phyloP scores from a whole-genome alignment of 2,329 filamentous ascomycete genomes.

The Penicillium sp. region DNA sequence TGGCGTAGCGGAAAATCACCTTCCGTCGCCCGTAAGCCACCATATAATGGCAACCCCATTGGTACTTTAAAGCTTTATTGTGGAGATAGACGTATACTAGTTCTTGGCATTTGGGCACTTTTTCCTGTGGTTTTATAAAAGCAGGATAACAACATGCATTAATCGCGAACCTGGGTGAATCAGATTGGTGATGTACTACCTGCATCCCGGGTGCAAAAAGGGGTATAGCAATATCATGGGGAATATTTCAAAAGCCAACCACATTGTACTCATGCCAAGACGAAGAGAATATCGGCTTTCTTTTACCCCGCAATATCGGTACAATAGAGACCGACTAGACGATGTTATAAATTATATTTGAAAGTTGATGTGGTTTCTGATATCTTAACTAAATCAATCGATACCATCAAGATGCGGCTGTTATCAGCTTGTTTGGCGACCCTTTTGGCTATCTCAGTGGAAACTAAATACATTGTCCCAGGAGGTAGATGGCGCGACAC shows the following conservation, averaged over 20 bases:
- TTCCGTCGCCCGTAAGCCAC: neutral
- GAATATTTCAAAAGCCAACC: neutral
- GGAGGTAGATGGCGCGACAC: constrained; percentile 62
- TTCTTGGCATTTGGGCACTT: neutral
- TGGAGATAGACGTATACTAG: neutral
- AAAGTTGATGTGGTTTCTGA: neutral
- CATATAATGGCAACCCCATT: neutral
- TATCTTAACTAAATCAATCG: neutral
- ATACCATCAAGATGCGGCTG: neutral
- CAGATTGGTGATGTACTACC: neutral
- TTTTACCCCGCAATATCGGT: constrained; percentile 11
- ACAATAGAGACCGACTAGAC: constrained; percentile 1
- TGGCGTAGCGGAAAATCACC: neutral
- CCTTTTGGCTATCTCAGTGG: constrained; percentile 4
- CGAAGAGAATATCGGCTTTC: neutral
- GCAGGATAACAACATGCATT: neutral
- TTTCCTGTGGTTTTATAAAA: neutral
- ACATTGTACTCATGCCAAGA: neutral
- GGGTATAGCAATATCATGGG: no score
- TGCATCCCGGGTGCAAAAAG: neutral
- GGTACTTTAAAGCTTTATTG: neutral
- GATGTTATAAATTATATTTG: neutral
- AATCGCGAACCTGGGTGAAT: neutral
- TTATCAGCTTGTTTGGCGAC: neutral
- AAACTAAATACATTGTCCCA: constrained; percentile 59